Evolutionary conservation across 2,329 filamentous ascomycete genomes (phyloP), one percentile per base, ranked within the genome.

Genomic region (Pseudopyrenochaeta lycopersici): DNA sequence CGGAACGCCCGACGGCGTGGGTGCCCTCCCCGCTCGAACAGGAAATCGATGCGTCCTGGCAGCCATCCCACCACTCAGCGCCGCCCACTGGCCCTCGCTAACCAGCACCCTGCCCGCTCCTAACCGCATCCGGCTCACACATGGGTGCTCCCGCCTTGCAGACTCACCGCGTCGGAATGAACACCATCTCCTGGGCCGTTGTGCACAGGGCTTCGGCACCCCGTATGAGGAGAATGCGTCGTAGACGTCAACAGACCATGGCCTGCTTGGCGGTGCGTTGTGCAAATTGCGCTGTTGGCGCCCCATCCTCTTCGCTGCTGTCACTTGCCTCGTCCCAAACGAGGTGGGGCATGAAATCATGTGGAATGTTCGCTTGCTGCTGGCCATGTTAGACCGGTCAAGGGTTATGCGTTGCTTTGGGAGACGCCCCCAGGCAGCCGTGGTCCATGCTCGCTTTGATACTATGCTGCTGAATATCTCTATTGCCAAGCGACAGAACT

Each of bases 111-210:
- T 27, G 11, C 36, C 47, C n/a, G 15, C 38, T 42, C 49, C 59
- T 63, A 68, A 46, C 63, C 56, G 9, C 12, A 55, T 55, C 9
- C 15, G 43, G 56, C 36, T 54, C 23, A 49, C 44, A 54, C 52
- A 54, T 60, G 60, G 61, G 46, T 56, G 52, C 44, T 54, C 44
- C 54, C 46, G 57, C 56, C 48, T 49, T 54, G 44, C 48, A 61
- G 45, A 46, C 60, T 66, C 65, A 68, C 67, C 65, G 62, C 50
- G 64, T 57, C 56, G 56, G 41, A 58, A 46, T 18, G 23, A 52
- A 40, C 33, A 23, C 46, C 41, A 21, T 56, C 39, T 48, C 46
- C 32, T 35, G 45, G 46, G 43, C 52, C 58, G 52, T 39, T 40
- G n/a, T 29, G 7, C 21, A 17, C 44, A 27, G 30, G 38, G 31